phyloP scores from a whole-genome alignment of 176 grass and related monocot genomes.

The Pharus latifolius region DNA sequence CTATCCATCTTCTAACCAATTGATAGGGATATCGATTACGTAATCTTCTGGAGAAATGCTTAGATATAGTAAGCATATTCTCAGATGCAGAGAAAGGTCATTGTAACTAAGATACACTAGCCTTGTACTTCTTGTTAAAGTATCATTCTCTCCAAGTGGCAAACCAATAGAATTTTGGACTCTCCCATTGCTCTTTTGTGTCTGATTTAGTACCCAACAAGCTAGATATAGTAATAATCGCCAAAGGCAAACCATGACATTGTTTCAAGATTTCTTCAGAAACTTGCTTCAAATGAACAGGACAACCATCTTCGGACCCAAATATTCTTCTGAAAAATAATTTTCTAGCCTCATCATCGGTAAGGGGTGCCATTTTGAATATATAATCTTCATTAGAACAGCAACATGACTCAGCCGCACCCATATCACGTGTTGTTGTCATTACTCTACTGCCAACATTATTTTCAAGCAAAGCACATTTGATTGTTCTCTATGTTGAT shows the following conservation, averaged over 20 bases:
- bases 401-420: neutral
- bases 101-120: neutral
- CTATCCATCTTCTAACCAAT: conserved; percentile 6
- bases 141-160: neutral
- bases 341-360: neutral
- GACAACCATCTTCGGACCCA: conserved; percentile 1
- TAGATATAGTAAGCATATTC: neutral
- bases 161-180: neutral
- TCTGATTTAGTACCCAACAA: neutral
- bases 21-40: neutral
- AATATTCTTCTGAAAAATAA: neutral
- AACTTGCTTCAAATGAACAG: neutral
- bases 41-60: conserved; percentile 2
- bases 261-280: neutral
- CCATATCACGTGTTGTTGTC: neutral
- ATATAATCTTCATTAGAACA: neutral
- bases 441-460: neutral
- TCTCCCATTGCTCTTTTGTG: neutral
- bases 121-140: neutral
- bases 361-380: neutral
- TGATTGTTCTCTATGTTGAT: neutral
- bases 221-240: neutral
- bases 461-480: neutral
- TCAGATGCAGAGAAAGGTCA: neutral
- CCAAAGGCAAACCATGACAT: neutral